phyloP scores from a whole-genome alignment of 1,139 yeast species.

The Saccharomyces hybrid region DNA sequence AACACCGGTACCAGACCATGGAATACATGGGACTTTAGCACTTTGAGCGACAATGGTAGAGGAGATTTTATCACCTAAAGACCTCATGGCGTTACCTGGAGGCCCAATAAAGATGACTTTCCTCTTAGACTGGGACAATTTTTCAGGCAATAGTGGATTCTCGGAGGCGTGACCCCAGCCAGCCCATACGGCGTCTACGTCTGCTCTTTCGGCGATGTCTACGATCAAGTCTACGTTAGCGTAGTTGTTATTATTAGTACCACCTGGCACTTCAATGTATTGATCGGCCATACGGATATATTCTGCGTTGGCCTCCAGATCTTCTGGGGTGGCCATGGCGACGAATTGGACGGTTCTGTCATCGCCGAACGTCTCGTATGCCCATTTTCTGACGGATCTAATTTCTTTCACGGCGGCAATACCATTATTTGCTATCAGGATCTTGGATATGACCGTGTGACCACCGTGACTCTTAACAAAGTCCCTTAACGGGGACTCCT shows the following conservation, averaged over 20 bases:
- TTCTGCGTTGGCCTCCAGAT: conserved; percentile 92
- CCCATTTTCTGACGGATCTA: conserved; percentile 96
- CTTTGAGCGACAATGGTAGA: conserved; percentile 98
- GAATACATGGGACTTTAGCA: conserved; percentile 95
- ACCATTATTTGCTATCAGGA: conserved; percentile 95
- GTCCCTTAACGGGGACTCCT: conserved; percentile 63
- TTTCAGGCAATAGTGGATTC: conserved; percentile 90
- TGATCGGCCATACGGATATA: conserved; percentile 99
- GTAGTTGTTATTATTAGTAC: conserved; percentile 94
- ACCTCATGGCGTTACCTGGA: conserved; percentile 97
- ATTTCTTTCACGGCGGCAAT: conserved; percentile 98
- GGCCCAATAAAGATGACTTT: conserved; percentile 92
- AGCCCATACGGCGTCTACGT: conserved; percentile 99
- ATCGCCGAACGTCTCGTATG: conserved; percentile 94
- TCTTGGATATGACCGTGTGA: conserved; percentile 85
- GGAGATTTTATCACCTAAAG: conserved; percentile 93
- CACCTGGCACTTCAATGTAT: conserved; percentile 97
- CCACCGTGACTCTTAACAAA: conserved; percentile 85
- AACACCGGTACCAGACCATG: conserved; percentile 99
- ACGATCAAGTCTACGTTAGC: conserved; percentile 97
- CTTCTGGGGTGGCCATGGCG: conserved; percentile 99
- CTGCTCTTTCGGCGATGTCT: conserved; percentile 92
- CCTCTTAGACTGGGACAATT: conserved; percentile 81
- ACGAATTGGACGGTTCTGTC: conserved; percentile 90
- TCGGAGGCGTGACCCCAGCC: conserved; percentile 99